Evolutionary conservation across 1,284 basidiomycete species (phyloP), one percentile per base, ranked within the genome.

Genomic region (Tilletiaria anomala): DNA sequence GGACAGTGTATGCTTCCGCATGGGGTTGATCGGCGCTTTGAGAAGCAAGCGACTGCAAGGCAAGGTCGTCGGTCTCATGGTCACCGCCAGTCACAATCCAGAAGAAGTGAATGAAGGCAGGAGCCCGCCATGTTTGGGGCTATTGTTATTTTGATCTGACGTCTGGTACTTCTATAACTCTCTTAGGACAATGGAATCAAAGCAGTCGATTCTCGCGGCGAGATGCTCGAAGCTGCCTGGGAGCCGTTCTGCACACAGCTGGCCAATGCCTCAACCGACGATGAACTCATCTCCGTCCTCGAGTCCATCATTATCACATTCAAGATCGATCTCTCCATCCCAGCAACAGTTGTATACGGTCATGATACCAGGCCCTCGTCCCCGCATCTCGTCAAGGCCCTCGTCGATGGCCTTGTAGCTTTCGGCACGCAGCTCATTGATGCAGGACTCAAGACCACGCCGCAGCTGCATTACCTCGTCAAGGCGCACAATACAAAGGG

Each of bases 41-140:
- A 73, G 93, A 47, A 93, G 87, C 70, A 91, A 84, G 71, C 80
- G 78, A 52, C 73, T 89, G 26, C 80, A 82, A 64, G 89, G 93
- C 36, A 83, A 82, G 66, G 82, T 80, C 24, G 83, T 97, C 58
- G 93, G 93, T 22, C 82, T 97, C 17, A 97, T 99, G 93, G 82
- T 99, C 60, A 99, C 93, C 29, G 93, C 93, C 3, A 93, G 87
- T 18, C 93, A 99, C 70, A 99, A 99, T 68, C 91, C 91, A 15
- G 91, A 91, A 67, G 75, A 79, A 60, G 88, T 89, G 58, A 40
- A 35, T 35, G 32, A 32, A 6, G 26, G 31, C 16, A 37, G 38
- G 33, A 16, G 23, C 4, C 18, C 6, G 4, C 14, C 5, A 4
- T 24, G 33, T 15, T 11, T 23, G 15, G 10, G 15, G 37, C n/a